phyloP scores from a whole-genome alignment of 495 filamentous ascomycete species.

The Podospora fimiseda region DNA sequence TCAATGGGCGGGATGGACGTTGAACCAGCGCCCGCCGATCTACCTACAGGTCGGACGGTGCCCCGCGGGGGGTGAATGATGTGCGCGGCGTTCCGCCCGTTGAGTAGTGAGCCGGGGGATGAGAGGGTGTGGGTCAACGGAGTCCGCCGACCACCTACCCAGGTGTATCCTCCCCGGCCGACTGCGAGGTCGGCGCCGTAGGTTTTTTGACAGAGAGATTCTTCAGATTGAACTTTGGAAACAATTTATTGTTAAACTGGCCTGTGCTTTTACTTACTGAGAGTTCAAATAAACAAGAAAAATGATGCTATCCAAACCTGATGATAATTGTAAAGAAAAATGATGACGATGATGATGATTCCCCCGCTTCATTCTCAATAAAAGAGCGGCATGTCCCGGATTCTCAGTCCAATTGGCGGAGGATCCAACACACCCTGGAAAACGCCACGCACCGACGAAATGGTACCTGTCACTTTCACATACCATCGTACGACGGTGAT shows the following conservation, averaged over 20 bases:
- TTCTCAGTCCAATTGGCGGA: no score
- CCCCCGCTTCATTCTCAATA: not conserved
- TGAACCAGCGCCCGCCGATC: not conserved
- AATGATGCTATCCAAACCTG: no score
- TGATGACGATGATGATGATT: not conserved
- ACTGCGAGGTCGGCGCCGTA: conserved; percentile 2
- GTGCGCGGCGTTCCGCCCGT: conserved; percentile 21
- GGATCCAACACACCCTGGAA: not conserved
- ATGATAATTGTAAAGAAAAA: no score
- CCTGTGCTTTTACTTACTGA: not conserved
- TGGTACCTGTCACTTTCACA: not conserved
- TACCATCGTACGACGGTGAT: not conserved
- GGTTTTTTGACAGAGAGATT: no score
- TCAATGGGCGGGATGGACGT: not conserved
- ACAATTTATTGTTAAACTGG: no score
- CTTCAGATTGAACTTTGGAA: not conserved
- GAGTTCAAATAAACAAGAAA: no score
- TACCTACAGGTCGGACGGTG: conserved; percentile 16
- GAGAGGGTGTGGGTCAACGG: conserved; percentile 20
- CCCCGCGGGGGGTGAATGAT: conserved; percentile 11
- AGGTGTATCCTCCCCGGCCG: not conserved
- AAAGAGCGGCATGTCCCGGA: not conserved
- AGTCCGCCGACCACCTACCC: conserved; percentile 30
- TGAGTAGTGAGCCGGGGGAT: conserved; percentile 7
- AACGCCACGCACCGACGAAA: not conserved